Percentiles rank a stretch among this genome's conserved stretches.
Evolutionary conservation across 306 rosid genomes (phyloP).

Genomic region (Quercus ilex): DNA sequence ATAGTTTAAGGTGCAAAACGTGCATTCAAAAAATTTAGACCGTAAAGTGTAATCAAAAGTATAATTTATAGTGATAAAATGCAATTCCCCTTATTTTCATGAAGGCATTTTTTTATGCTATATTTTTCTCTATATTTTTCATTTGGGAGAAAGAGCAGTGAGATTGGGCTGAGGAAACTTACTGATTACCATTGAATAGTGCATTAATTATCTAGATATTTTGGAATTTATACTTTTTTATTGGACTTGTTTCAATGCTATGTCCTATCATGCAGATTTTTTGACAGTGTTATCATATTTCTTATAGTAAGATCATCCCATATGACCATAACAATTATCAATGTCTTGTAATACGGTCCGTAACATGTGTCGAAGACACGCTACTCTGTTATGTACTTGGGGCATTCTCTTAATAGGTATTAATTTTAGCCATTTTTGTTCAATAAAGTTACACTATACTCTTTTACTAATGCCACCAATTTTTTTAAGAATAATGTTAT

Average conservation of each 20-base stretch:
- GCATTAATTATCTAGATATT: not conserved
- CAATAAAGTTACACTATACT: no score
- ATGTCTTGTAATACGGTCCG: not conserved
- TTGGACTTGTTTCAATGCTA: not conserved
- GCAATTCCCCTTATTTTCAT: no score
- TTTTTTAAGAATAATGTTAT: no score
- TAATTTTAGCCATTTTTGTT: no score
- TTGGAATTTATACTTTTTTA: not conserved
- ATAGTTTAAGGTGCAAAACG: no score
- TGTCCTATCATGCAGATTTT: not conserved
- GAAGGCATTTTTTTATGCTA: not conserved
- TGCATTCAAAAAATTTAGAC: accelerated
- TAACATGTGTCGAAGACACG: not conserved
- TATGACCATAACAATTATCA: not conserved
- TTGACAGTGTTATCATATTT: not conserved
- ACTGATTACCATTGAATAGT: not conserved
- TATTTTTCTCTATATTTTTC: not conserved
- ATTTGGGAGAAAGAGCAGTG: not conserved
- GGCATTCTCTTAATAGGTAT: no score
- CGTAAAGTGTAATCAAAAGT: accelerated
- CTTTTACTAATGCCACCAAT: accelerated
- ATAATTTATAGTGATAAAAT: no score
- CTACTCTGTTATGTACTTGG: no score
- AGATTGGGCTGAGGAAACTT: not conserved
- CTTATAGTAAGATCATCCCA: not conserved